A percentile compares a stretch with the other conserved stretches of the same genome.
Conservation (phyloP, 2,329 filamentous ascomycete genomes). For the Phyllosticta citribraziliensis region DNA sequence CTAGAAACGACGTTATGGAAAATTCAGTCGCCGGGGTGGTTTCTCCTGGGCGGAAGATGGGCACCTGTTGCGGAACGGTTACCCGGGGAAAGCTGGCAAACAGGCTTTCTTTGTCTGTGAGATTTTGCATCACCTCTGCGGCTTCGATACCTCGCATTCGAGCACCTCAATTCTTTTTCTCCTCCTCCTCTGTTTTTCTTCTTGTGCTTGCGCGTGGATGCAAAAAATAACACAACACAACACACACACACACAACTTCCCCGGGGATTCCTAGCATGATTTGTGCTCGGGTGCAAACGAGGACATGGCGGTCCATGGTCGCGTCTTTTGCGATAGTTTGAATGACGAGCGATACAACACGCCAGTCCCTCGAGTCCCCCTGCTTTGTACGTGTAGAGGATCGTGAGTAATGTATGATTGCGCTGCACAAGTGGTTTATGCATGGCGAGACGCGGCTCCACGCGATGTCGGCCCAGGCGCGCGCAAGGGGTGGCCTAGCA, state of each 20-base stretch:
- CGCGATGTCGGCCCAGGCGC: background rate
- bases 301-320: background rate
- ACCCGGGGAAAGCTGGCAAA: slow-evolving; percentile 4
- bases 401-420: background rate
- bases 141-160: slow-evolving; percentile 9
- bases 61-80: slow-evolving; percentile 6
- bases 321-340: background rate
- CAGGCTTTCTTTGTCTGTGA: slow-evolving; percentile 7
- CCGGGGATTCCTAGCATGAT: background rate
- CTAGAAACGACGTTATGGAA: slow-evolving; percentile 9
- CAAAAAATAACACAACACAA: background rate
- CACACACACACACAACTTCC: background rate
- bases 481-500: background rate
- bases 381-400: background rate
- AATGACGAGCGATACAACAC: background rate
- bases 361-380: no score
- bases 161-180: slow-evolving; percentile 3
- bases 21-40: background rate
- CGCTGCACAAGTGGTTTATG: background rate
- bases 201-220: background rate
- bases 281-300: background rate
- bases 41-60: background rate
- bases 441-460: background rate
- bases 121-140: slow-evolving; percentile 10
- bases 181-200: background rate